Base-by-base conservation (phyloP, 176 grass and related monocot genomes). In the Ensete ventricosum region DNA sequence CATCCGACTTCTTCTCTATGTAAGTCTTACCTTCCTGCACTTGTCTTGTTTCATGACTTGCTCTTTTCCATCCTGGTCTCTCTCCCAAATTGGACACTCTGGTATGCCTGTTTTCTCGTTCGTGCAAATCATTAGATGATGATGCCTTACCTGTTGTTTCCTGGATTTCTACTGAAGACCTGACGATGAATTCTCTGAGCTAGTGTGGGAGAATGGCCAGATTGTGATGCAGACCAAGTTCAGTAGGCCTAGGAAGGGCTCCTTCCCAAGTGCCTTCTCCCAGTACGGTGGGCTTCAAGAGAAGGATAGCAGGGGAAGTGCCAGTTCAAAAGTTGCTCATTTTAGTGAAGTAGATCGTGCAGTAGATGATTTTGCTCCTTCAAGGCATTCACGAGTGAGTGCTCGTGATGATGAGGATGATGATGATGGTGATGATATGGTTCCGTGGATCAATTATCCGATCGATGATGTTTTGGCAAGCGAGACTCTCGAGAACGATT, bases 191-290 rank as follows among this genome's bases (percentile, higher is more conserved):
- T 80, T 87, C 67, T 52, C 71, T 1, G 84, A 87, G 71, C 64
- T 87, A 8, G 63, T 87, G 23, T 87, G 76, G 84, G 84, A 87
- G 22, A 82, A 87, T 63, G 84, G 84, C 64, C 84, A 87, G 19
- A 69, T 87, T 79, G 64, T 82, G n/a, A 55, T 57, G 70, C 84
- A 87, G 13, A 55, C 50, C 23, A 80, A 79, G 48, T 55, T 76
- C 16, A 50, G 10, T 50, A 75, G 25, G 5, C 9, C 21, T 52
- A 80, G 22, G 78, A 80, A 72, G 55, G 73, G 48, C 20, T 53
- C 55, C n/a, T 43, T 48, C 14, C 13, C 43, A 3, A 24, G 59
- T 21, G 34, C 19, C 23, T 60, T 50, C 34, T 50, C 34, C 27
- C 17, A 11, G 29, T 52, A 50, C 24, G 17, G n/a, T 3, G 29